Evolutionary conservation across 1,284 basidiomycete species (phyloP).

Genomic region (Ustilago xerochloae): DNA sequence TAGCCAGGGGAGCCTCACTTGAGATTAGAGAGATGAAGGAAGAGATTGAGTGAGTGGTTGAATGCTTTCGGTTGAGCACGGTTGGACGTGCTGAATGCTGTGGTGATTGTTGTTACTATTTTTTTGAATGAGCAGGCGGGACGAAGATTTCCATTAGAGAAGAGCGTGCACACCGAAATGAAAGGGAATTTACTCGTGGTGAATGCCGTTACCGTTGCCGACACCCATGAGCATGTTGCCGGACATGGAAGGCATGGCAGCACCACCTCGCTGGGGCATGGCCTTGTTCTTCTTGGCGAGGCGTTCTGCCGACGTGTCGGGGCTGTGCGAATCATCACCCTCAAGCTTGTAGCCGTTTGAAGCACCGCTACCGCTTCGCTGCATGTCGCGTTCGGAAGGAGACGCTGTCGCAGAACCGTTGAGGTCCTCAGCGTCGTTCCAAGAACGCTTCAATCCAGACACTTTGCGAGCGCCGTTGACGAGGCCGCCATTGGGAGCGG

Average conservation of each 20-base stretch:
- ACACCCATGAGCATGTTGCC: constrained; percentile 50
- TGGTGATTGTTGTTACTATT: background rate
- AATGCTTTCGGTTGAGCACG: background rate
- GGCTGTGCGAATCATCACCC: constrained; percentile 43
- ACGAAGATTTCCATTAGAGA: constrained; percentile 3
- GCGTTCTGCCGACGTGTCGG: constrained; percentile 43
- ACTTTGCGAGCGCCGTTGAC: constrained; percentile 49
- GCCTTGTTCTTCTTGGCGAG: constrained; percentile 46
- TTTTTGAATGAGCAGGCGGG: background rate
- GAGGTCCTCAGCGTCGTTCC: constrained; percentile 47
- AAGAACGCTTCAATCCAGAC: constrained; percentile 50
- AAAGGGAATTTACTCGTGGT: constrained; percentile 27
- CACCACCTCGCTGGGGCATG: constrained; percentile 30
- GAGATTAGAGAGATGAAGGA: background rate
- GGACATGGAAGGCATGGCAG: constrained; percentile 39
- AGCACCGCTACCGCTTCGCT: constrained; percentile 43
- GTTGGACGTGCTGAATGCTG: background rate
- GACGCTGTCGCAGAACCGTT: constrained; percentile 41
- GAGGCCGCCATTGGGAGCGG: constrained; percentile 24
- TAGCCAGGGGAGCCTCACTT: no score
- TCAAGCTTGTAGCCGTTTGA: constrained; percentile 51
- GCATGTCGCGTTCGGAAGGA: constrained; percentile 51
- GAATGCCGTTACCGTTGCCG: constrained; percentile 38
- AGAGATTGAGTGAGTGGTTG: background rate
- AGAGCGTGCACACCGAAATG: background rate